Conservation (phyloP, 2,329 filamentous ascomycete species). For the Domatiomyces globalis region DNA sequence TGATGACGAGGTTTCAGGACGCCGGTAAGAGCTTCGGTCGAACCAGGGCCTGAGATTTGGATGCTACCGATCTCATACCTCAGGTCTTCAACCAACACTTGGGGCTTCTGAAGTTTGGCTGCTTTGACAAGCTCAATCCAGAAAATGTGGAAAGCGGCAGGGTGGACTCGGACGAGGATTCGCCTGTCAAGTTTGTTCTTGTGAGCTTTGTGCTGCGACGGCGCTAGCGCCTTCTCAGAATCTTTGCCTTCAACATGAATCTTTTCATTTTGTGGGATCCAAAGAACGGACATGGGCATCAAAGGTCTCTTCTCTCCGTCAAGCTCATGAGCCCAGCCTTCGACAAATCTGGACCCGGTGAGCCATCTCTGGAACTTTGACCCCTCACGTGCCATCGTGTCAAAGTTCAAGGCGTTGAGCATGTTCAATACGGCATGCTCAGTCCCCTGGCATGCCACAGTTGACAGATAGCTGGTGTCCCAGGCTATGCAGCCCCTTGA, state of each 20-base stretch:
- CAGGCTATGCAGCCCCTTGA: conserved; percentile 68
- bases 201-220: conserved; percentile 3
- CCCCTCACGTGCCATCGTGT: conserved; percentile 48
- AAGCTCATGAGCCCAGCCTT: conserved; percentile 44
- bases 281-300: conserved; percentile 59
- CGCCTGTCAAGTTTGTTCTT: conserved; percentile 33
- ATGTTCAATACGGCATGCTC: conserved; percentile 50
- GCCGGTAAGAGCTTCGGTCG: conserved; percentile 62
- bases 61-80: conserved; percentile 61
- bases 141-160: conserved; percentile 54
- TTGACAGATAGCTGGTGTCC: conserved; percentile 92
- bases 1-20: conserved; percentile 41
- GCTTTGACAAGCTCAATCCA: conserved; percentile 48
- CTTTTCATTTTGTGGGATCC: conserved; percentile 40
- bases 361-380: conserved; percentile 58
- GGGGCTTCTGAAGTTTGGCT: conserved; percentile 48
- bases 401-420: conserved; percentile 50
- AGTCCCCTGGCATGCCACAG: conserved; percentile 60
- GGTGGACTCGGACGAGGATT: conserved; percentile 64
- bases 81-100: conserved; percentile 49
- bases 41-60: conserved; percentile 56
- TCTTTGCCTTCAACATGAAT: conserved; percentile 2
- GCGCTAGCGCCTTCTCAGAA: conserved; percentile 7
- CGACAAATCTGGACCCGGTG: conserved; percentile 42
- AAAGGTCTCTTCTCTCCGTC: conserved; percentile 45